Conservation (phyloP, 2,329 filamentous ascomycete genomes). For the Colletotrichum paranaense region DNA sequence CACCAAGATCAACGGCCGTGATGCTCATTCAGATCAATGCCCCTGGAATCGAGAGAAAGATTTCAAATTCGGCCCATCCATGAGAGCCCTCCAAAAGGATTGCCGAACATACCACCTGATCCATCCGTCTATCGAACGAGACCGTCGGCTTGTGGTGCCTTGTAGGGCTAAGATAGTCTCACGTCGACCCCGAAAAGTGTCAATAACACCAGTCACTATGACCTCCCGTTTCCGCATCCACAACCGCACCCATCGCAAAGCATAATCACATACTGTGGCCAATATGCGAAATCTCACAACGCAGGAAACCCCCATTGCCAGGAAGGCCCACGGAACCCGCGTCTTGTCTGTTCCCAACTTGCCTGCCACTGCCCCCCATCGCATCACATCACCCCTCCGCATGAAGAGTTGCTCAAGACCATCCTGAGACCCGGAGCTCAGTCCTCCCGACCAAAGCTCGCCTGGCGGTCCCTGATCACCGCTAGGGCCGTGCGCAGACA, state of each 20-base stretch:
- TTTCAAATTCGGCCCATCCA: background rate
- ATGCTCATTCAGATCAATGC: background rate
- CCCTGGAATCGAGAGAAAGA: background rate
- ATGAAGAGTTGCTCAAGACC: constrained; percentile 8
- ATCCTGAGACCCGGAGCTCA: constrained; percentile 35
- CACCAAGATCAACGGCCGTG: background rate
- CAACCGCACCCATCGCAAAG: background rate
- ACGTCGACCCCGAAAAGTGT: background rate
- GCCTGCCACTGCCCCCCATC: background rate
- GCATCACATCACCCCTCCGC: background rate
- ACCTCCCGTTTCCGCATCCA: background rate
- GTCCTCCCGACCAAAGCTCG: constrained; percentile 15
- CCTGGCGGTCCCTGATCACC: constrained; percentile 18
- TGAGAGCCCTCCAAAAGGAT: no score
- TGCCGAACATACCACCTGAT: background rate
- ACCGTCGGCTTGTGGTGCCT: background rate
- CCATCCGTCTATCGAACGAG: background rate
- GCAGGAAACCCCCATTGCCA: background rate
- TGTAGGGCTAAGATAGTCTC: background rate
- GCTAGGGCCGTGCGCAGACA: constrained; percentile 18
- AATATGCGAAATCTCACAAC: background rate
- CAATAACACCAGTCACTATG: background rate
- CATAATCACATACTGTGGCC: background rate
- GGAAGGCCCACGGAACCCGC: background rate
- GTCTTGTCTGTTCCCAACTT: background rate